Evolutionary conservation across 2,329 filamentous ascomycete species (phyloP).

Genomic region (Blumeria hordei): DNA sequence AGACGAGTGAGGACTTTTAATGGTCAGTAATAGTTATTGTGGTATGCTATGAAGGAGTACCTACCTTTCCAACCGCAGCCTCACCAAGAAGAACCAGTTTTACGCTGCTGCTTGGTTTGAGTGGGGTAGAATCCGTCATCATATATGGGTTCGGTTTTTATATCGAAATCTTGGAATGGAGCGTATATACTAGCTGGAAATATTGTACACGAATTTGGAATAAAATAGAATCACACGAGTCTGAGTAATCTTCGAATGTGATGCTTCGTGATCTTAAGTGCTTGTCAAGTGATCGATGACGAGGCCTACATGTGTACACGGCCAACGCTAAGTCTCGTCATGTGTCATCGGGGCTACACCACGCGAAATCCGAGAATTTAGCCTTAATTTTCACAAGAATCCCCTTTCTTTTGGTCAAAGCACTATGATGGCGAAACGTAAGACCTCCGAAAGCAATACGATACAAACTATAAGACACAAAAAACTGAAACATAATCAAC

Average conservation of each 20-base stretch:
- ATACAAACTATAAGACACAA: conserved; percentile 7
- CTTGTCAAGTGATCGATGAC: too few species aligned
- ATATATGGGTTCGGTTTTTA: conserved; percentile 3
- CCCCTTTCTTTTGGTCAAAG: not conserved
- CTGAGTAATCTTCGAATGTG: too few species aligned
- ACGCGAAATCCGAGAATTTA: too few species aligned
- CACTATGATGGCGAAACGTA: conserved; percentile 14
- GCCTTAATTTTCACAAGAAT: too few species aligned
- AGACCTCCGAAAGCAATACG: conserved; percentile 11
- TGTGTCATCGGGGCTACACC: too few species aligned
- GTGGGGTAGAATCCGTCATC: conserved; percentile 54
- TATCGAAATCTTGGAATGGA: not conserved
- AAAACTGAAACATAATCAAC: conserved; percentile 11
- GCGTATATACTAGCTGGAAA: not conserved
- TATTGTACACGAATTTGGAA: not conserved
- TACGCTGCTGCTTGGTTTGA: conserved; percentile 97
- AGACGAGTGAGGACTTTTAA: conserved; percentile 68
- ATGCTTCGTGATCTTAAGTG: too few species aligned
- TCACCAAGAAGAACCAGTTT: conserved; percentile 96
- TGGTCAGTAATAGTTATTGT: conserved; percentile 5
- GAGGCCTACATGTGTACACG: too few species aligned
- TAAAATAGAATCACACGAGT: not conserved
- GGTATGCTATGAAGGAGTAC: not conserved
- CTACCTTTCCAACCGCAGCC: conserved; percentile 93
- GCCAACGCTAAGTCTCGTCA: too few species aligned